Conservation (phyloP, 176 grass and related monocot genomes). For the Thinopyrum elongatum region DNA sequence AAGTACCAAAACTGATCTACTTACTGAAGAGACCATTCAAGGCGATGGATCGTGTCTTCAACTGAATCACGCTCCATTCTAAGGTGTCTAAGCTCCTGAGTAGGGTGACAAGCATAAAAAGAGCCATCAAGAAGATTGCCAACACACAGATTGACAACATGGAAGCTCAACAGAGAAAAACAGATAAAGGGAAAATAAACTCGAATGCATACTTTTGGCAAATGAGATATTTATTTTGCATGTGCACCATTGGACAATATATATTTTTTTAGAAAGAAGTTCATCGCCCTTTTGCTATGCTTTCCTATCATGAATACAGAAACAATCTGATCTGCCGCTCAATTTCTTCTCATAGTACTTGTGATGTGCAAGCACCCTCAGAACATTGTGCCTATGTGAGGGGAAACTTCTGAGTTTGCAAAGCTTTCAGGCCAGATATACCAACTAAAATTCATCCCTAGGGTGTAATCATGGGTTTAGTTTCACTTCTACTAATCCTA, state of each 20-base stretch:
- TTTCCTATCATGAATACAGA: background rate
- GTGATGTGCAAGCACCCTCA: background rate
- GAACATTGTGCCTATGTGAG: background rate
- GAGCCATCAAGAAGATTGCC: background rate
- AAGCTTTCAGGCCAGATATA: background rate
- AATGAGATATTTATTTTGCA: background rate
- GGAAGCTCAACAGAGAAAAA: constrained; percentile 4
- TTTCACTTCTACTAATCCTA: background rate
- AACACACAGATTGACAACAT: constrained; percentile 11
- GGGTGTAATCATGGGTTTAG: background rate
- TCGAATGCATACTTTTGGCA: background rate
- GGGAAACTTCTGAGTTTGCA: background rate
- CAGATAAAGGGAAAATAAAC: background rate
- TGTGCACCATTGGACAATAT: background rate
- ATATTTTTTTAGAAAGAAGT: background rate
- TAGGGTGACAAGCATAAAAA: constrained; percentile 10
- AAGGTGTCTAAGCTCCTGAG: constrained; percentile 75
- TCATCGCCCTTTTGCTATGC: background rate
- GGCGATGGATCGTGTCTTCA: constrained; percentile 89
- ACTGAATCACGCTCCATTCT: constrained; percentile 82
- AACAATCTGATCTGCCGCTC: background rate
- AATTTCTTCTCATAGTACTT: background rate
- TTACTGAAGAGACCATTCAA: constrained; percentile 95
- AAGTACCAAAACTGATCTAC: constrained; percentile 18
- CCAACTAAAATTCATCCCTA: background rate